phyloP scores from a whole-genome alignment of 257 asterid species.

The Jacaranda copaia region DNA sequence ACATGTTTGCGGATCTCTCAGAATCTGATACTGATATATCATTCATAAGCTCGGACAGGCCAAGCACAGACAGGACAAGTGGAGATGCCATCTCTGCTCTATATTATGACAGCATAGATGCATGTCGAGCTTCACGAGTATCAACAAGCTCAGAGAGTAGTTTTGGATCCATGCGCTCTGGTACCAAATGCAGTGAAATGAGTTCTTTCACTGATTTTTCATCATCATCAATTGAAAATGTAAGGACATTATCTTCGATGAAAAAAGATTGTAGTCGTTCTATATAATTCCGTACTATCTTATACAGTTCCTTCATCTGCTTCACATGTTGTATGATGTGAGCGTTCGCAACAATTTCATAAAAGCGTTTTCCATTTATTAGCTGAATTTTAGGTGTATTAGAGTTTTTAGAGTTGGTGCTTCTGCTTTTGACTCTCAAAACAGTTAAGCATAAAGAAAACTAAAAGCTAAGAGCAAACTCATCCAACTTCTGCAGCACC shows the following conservation, averaged over 20 bases:
- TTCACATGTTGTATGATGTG: not conserved
- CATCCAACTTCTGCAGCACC: too few relatives aligned
- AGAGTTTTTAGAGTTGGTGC: too few relatives aligned
- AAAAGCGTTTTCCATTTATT: too few relatives aligned
- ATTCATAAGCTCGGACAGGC: slow-evolving; percentile 68
- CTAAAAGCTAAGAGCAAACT: too few relatives aligned
- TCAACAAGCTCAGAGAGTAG: slow-evolving; percentile 74
- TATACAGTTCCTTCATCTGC: too few relatives aligned
- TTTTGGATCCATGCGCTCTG: slow-evolving; percentile 53
- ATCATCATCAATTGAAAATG: slow-evolving; percentile 71
- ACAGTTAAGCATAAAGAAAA: too few relatives aligned
- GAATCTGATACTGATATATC: slow-evolving; percentile 67
- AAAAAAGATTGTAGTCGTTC: not conserved
- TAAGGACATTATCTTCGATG: slow-evolving; percentile 43
- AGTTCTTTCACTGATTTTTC: slow-evolving; percentile 63
- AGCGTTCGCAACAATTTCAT: too few relatives aligned
- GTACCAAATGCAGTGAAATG: slow-evolving; percentile 51
- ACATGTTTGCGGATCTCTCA: slow-evolving; percentile 47
- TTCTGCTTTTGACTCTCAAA: too few relatives aligned
- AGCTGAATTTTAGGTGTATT: too few relatives aligned
- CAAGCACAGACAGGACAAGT: slow-evolving; percentile 56
- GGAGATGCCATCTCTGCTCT: slow-evolving; percentile 45
- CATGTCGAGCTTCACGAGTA: slow-evolving; percentile 50
- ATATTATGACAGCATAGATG: slow-evolving; percentile 48
- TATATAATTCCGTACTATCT: too few relatives aligned